Conservation (phyloP, 1,284 basidiomycete genomes). For the Jaminaea rosea region DNA sequence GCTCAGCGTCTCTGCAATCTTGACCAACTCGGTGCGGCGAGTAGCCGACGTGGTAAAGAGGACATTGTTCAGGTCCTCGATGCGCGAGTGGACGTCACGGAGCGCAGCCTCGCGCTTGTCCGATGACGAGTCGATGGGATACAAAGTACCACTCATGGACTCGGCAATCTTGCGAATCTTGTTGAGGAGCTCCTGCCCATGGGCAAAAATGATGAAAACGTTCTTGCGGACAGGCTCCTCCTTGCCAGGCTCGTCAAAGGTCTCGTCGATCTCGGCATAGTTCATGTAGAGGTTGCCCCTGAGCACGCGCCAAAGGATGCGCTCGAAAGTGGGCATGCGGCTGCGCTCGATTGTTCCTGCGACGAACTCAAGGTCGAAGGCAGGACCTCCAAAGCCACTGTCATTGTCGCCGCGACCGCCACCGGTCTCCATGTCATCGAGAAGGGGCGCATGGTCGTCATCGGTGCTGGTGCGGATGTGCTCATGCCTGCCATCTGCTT, state of each 20-base stretch:
- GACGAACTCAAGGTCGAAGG: slow-evolving; percentile 79
- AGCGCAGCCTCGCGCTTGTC: slow-evolving; percentile 85
- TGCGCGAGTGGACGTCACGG: slow-evolving; percentile 73
- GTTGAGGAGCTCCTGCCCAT: slow-evolving; percentile 80
- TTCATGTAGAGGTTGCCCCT: slow-evolving; percentile 99
- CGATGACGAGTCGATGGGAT: slow-evolving; percentile 87
- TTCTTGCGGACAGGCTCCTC: slow-evolving; percentile 60
- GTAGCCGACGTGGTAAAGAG: slow-evolving; percentile 57
- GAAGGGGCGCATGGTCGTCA: slow-evolving; percentile 74
- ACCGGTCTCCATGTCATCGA: slow-evolving; percentile 65
- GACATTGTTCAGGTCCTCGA: slow-evolving; percentile 86
- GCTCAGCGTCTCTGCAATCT: slow-evolving; percentile 73
- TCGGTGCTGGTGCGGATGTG: slow-evolving; percentile 76
- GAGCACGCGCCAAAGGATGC: slow-evolving; percentile 93
- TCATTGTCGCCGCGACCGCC: slow-evolving; percentile 51
- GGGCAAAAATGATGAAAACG: slow-evolving; percentile 99
- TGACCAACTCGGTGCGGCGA: slow-evolving; percentile 73
- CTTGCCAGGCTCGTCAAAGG: slow-evolving; percentile 76
- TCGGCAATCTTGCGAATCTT: slow-evolving; percentile 99
- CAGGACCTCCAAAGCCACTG: slow-evolving; percentile 30
- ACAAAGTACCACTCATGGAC: slow-evolving; percentile 93
- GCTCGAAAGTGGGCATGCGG: slow-evolving; percentile 86
- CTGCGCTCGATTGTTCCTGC: slow-evolving; percentile 91
- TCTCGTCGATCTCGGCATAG: slow-evolving; percentile 82
- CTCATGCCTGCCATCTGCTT: slow-evolving; percentile 71